Base-by-base conservation (phyloP, 164 flowering plant genomes). In the Warburgia ugandensis region DNA sequence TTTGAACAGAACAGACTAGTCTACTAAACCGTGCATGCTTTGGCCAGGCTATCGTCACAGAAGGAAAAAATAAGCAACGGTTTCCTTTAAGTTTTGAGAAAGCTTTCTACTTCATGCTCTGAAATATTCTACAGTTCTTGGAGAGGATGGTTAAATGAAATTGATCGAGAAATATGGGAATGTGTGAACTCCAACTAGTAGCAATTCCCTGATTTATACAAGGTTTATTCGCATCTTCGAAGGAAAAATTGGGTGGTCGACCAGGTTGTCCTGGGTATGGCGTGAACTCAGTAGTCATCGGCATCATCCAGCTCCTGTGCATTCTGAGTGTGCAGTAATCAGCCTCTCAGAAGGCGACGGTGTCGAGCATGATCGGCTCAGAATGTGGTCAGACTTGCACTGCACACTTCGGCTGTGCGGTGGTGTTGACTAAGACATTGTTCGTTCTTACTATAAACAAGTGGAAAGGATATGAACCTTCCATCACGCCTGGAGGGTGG, bases 181-280 rank as follows among this genome's bases (percentile, higher is more conserved):
- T 59, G 59, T 56, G 73, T 79, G 81, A 67, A 48, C 51, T 61
- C 77, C 2, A 64, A 56, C 54, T 73, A 36, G 29, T 40, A 52
- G 16, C 41, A 27, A 2, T 84, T 86, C 47, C 84, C 87, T 11
- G 29, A 59, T 36, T 54, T 58, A 11, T 82, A 61, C 67, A 75
- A 74, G 66, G 94, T 84, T 26, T 90, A 82, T 63, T 71, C 72
- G 51, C 86, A 86, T 70, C 77, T 80, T 14, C 69, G 85, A 8
- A 35, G 1, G 52, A 84, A 86, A 58, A 86, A 90, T 61, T 90
- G 95, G 95, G 81, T 84, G 3, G 88, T 50, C 73, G 80, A 23
- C 53, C 83, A 2, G 97, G 95, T 29, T 67, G 71, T 16, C n/a
- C n/a, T n/a, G 78, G 73, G 38, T 82, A 77, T 57, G 97, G 95